These are phyloP conservation scores for Tympanopsis confertula DNA, from an alignment of 2,329 filamentous ascomycete species.

Conservation along the genomic window DNA sequence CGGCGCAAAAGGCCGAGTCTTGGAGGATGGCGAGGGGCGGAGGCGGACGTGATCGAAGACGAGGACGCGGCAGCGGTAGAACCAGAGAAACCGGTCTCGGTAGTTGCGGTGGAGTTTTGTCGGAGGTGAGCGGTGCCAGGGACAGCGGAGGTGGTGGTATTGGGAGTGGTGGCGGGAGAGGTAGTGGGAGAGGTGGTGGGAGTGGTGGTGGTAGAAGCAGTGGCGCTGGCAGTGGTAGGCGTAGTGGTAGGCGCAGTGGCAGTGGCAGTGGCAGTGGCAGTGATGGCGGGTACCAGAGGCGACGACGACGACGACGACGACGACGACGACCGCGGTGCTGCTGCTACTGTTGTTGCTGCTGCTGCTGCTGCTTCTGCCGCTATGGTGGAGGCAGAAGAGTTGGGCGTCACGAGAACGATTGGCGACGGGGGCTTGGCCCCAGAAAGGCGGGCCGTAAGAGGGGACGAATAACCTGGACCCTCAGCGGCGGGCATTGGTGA, in stretches of 20 bases:
- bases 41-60: background rate
- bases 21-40: conserved; percentile 7
- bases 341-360: too few relatives aligned
- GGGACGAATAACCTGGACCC: too few relatives aligned
- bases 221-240: background rate
- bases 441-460: too few relatives aligned
- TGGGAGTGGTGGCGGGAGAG: background rate
- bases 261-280: background rate
- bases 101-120: background rate
- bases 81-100: background rate
- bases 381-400: too few relatives aligned
- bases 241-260: background rate
- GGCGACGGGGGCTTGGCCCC: too few relatives aligned
- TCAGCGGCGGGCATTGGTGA: too few relatives aligned
- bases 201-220: background rate
- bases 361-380: too few relatives aligned
- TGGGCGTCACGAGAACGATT: too few relatives aligned
- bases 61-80: background rate
- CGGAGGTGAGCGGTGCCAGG: background rate
- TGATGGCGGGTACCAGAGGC: too few relatives aligned
- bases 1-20: conserved; percentile 4
- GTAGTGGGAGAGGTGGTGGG: background rate
- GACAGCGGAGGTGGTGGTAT: background rate
- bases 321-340: too few relatives aligned
- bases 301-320: too few relatives aligned